A percentile compares a stretch with the other conserved stretches of the same genome.
Conservation (phyloP, 23 red algal species). For the Gracilaria gracilis region DNA sequence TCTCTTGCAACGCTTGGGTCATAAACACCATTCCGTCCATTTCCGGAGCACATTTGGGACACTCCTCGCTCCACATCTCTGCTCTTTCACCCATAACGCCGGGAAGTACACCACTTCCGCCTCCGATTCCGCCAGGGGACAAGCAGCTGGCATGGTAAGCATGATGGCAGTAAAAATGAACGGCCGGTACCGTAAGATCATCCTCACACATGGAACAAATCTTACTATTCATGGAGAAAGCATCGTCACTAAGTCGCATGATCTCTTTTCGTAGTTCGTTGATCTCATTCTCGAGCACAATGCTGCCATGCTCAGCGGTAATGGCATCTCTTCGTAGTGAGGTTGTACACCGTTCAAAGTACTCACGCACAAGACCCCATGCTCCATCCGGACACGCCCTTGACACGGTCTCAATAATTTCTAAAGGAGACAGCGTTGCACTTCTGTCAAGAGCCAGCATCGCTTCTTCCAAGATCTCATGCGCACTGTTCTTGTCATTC, state of each 20-base stretch:
- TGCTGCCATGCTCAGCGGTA: conserved; percentile 54
- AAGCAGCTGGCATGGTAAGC: conserved; percentile 80
- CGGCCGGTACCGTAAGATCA: conserved; percentile 63
- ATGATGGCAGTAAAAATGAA: conserved; percentile 82
- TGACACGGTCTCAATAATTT: conserved; percentile 67
- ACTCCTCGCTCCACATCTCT: conserved; percentile 65
- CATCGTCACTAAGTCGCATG: conserved; percentile 55
- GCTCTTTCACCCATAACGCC: conserved; percentile 26
- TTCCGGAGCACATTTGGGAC: conserved; percentile 65
- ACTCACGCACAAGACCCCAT: conserved; percentile 74
- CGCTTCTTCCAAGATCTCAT: conserved; percentile 74
- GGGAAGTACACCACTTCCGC: conserved; percentile 25
- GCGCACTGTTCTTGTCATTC: conserved; percentile 24
- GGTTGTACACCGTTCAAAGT: conserved; percentile 68
- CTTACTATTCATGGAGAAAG: conserved; percentile 61
- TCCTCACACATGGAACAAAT: conserved; percentile 76
- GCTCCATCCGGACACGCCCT: conserved; percentile 53
- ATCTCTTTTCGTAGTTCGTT: conserved; percentile 55
- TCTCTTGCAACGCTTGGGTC: conserved; percentile 67
- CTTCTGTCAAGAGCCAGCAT: conserved; percentile 73
- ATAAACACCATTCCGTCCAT: conserved; percentile 64
- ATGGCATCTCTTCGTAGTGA: conserved; percentile 38
- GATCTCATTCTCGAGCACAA: conserved; percentile 53
- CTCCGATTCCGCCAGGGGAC: conserved; percentile 35
- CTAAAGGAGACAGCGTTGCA: conserved; percentile 57